Evolutionary conservation across 2,329 filamentous ascomycete species (phyloP).

Genomic region (Neofusicoccum parvum): DNA sequence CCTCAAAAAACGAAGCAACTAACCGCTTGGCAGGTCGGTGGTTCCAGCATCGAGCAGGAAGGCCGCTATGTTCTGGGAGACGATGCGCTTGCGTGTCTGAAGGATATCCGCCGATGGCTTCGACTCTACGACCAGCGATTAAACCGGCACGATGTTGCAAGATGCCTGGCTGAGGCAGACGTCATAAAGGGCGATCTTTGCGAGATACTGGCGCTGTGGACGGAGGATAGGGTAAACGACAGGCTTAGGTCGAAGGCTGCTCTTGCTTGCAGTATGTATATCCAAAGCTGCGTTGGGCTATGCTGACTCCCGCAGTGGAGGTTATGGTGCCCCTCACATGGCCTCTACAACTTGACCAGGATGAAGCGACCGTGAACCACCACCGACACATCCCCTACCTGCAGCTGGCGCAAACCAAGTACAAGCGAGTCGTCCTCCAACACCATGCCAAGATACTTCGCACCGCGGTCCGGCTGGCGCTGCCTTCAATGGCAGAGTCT

Average conservation of each 20-base stretch:
- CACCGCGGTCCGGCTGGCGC: slow-evolving; percentile 75
- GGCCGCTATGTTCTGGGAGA: slow-evolving; percentile 88
- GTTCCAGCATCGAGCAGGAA: slow-evolving; percentile 75
- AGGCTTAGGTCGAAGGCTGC: slow-evolving; percentile 77
- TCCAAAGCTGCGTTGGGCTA: not conserved
- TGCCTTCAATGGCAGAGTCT: slow-evolving; percentile 82
- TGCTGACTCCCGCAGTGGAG: slow-evolving; percentile 61
- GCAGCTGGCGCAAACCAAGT: slow-evolving; percentile 81
- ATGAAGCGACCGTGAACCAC: slow-evolving; percentile 88
- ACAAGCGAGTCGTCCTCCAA: slow-evolving; percentile 87
- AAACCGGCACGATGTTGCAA: slow-evolving; percentile 91
- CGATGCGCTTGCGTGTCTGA: slow-evolving; percentile 86
- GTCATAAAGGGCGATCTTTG: slow-evolving; percentile 87
- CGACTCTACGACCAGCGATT: slow-evolving; percentile 91
- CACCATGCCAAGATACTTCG: slow-evolving; percentile 79
- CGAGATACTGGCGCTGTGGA: slow-evolving; percentile 84
- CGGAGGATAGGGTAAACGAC: slow-evolving; percentile 71
- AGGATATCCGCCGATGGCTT: slow-evolving; percentile 93
- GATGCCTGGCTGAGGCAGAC: slow-evolving; percentile 89
- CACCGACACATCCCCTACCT: slow-evolving; percentile 89
- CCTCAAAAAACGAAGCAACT: slow-evolving; percentile 17
- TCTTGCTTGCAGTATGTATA: slow-evolving; percentile 66
- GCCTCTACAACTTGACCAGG: slow-evolving; percentile 79
- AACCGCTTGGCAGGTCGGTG: slow-evolving; percentile 70
- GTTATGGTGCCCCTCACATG: slow-evolving; percentile 90